Percentiles rank a stretch among this genome's conserved stretches.
Conservation (phyloP, 164 flowering plant species). For the Euptelea pleiosperma region DNA sequence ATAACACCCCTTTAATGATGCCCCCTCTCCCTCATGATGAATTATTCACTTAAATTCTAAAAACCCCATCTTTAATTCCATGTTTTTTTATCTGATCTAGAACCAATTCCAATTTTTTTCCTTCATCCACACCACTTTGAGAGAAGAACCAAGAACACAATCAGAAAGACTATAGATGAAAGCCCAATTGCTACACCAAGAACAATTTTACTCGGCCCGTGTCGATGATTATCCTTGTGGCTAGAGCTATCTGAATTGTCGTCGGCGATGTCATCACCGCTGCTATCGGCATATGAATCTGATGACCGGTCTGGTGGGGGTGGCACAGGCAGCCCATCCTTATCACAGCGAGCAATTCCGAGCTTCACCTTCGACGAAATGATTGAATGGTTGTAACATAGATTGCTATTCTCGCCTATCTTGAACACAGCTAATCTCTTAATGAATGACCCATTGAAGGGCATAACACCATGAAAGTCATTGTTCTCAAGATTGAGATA, state of each 20-base stretch:
- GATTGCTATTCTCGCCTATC: slow-evolving; percentile 58
- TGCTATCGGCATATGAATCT: slow-evolving; percentile 28
- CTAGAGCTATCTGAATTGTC: slow-evolving; percentile 13
- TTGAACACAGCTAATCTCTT: slow-evolving; percentile 62
- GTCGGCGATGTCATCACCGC: slow-evolving; percentile 22
- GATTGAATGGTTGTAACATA: slow-evolving; percentile 73
- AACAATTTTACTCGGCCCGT: slow-evolving; percentile 85
- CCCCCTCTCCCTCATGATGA: slow-evolving; percentile 14
- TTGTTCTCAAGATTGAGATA: slow-evolving; percentile 78
- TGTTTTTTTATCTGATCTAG: slow-evolving; percentile 1
- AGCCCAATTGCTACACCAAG: slow-evolving; percentile 92
- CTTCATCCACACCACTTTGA: slow-evolving; percentile 68
- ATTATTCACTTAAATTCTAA: slow-evolving; percentile 8
- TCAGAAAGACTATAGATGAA: slow-evolving; percentile 75
- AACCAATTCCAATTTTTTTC: background rate
- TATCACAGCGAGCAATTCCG: slow-evolving; percentile 88
- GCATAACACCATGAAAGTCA: slow-evolving; percentile 74
- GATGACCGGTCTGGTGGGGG: slow-evolving; percentile 52
- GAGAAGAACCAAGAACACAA: slow-evolving; percentile 67
- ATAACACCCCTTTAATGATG: slow-evolving; percentile 24
- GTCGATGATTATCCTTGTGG: slow-evolving; percentile 31
- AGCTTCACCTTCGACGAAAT: slow-evolving; percentile 69
- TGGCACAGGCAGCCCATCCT: slow-evolving; percentile 69
- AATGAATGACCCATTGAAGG: slow-evolving; percentile 70
- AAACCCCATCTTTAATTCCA: slow-evolving; percentile 15